A percentile compares a stretch with the other conserved stretches of the same genome.
Conservation (phyloP, 805 yeast genomes). For the Clavispora carvajalis region DNA sequence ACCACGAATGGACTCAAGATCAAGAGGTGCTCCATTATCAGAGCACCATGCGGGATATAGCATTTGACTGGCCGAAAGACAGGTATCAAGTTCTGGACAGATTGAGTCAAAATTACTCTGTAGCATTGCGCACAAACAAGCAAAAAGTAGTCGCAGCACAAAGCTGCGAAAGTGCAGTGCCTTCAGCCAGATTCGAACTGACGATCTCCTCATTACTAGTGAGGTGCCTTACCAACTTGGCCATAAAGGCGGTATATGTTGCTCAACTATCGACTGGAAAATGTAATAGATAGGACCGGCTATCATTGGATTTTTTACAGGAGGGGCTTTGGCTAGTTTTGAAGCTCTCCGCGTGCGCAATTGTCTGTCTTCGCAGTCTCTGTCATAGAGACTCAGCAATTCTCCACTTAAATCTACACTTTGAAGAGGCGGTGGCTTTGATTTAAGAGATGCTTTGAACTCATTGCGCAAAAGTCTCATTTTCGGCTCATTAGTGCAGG, state of each 20-base stretch:
- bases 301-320: too few species aligned
- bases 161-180: slow-evolving; percentile 12
- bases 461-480: too few species aligned
- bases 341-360: too few species aligned
- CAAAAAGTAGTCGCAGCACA: background rate
- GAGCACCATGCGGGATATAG: slow-evolving; percentile 11
- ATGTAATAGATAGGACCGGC: too few species aligned
- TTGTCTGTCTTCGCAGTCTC: too few species aligned
- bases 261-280: too few species aligned
- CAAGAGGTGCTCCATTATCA: slow-evolving; percentile 10
- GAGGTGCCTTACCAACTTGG: slow-evolving; percentile 15
- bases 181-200: slow-evolving; percentile 21
- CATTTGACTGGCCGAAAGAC: background rate
- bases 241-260: slow-evolving; percentile 18
- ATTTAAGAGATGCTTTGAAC: too few species aligned
- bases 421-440: too few species aligned
- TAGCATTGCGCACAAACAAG: slow-evolving; percentile 9
- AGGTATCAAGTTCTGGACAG: background rate
- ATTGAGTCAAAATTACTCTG: background rate
- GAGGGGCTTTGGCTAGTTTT: too few species aligned
- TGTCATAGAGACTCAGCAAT: too few species aligned
- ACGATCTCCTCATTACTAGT: slow-evolving; percentile 17
- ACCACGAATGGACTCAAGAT: slow-evolving; percentile 47
- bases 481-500: too few species aligned
- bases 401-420: too few species aligned